Base-by-base conservation (phyloP, 495 filamentous ascomycete species). In the Ascodesmis nigricans region DNA sequence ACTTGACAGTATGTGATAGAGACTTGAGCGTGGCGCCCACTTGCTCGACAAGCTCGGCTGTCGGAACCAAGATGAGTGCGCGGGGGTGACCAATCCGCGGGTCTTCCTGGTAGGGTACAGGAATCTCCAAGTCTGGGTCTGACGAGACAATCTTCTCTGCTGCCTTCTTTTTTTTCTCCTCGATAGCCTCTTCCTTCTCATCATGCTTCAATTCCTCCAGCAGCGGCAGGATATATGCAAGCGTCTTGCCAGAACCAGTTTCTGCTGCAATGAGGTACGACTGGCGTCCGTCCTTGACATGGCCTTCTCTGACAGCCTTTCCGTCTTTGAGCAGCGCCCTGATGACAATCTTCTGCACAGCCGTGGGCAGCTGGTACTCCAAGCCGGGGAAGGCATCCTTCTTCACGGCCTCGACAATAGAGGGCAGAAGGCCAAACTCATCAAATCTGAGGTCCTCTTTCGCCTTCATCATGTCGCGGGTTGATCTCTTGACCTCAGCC, bases 181-280 rank as follows among this genome's bases (percentile, higher is more conserved):
- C 65, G 18, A 68, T 60, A 6, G 56, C 53, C 30, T 84, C 76
- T 3, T 59, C 53, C 1, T 60, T 58, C 50, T 93, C 87, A 10
- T 68, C 67, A 15, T 65, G 60, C 59, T 95, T 95, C 39, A 95
- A 53, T 14, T 75, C 71, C 58, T 97, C 68, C 22, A 95, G 56
- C 11, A 69, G 57, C 0, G 87, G 90, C 13, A 91, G 49, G 16
- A 92, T 55, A 47, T 97, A 97, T 18, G 87, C 77, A 41, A 97
- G 58, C 1, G 87, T 97, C 57, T 97, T 97, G 35, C 87, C 87
- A 1, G 87, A 93, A 6, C 87, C 87, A 1, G 87, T 97, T 58
- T 97, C 87, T 7, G 90, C 87, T 0, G 90, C 87, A 11, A 97
- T 62, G 7, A 97, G 66, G 48, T 76, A 91, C 42, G 84, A 71